Base-by-base conservation (phyloP, 2,329 filamentous ascomycete species). In the Sclerotinia minor region DNA sequence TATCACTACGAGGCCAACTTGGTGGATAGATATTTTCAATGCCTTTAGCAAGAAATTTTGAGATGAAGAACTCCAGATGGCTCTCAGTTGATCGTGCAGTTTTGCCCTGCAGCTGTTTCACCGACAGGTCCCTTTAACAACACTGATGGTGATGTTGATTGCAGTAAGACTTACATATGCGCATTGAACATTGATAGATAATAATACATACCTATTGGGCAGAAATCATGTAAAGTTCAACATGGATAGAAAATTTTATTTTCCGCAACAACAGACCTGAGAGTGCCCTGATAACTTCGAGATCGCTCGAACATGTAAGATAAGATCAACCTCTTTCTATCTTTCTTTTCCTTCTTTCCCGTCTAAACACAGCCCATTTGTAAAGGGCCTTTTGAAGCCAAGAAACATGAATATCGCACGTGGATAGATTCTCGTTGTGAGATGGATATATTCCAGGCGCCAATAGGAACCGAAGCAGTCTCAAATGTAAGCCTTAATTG, bases 241-340 rank as follows among this genome's bases (percentile, higher is more conserved):
- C 58, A 60, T 60, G 44, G 19, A 47, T 35, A 21, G 44, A 29
- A n/a, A 15, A 21, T 41, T 41, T 15, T 17, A 3, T 32, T 47
- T 47, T 3, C 38, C 57, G 44, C 44, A 61, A n/a, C 24, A 38
- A 61, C 29, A 61, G 29, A 61, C 44, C 59, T 61, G 45, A 61
- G 59, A 38, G 45, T 19, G 59, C 26, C 45, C 29, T 45, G 59
- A 50, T 21, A 38, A 38, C 45, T 61, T 61, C 59, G 5, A 50
- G 15, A 50, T 13, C 8, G 19, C n/a, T 19, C 49, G 3, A 21
- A 21, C 19, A 49, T 49, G 44, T 35, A 35, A 26, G 21, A 2
- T 35, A 35, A 60, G 58, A 49, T 47, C 29, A 49, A 49, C 13
- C 2, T n/a, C 54, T 38, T 61, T 19, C 24, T 35, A 35, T 35